Base-by-base conservation (phyloP, 75 land plant genomes). In the Selaginella moellendorffii region DNA sequence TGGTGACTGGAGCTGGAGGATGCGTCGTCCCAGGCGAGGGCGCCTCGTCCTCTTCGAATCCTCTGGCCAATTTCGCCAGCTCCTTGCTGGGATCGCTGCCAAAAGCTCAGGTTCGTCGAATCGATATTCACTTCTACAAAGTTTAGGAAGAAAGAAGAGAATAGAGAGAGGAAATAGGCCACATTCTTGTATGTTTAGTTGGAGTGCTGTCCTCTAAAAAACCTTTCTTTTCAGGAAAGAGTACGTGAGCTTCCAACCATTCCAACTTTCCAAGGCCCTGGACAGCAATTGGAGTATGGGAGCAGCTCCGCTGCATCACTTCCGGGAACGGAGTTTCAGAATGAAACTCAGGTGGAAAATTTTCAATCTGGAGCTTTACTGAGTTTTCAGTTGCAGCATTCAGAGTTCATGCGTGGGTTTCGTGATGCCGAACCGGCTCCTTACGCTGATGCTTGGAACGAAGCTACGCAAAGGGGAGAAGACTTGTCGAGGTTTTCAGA, bases 1-100 rank as follows among this genome's bases (percentile, higher is more conserved):
- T 91, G 1, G 86, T 91, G 2, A 81, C 79, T 26, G 97, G 97
- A 2, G 95, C 88, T n/a, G 89, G 86, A 25, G 59, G 59, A 1
- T 91, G 97, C 54, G 81, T 80, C 1, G 89, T 83, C 28, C 89
- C 88, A 1, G 97, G 89, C 27, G 72, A 71, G 36, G 72, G 72
- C 52, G 67, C 96, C 17, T 80, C 85, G 19, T 71, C 75, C 14
- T 79, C 86, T 1, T 74, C 97, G 17, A 91, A 91, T 71, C 95
- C 95, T 5, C 56, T 88, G 27, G 95, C 88, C 9, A 77, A 78
- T 36, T 77, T 91, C 52, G 89, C 97, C 9, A 84, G 84, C 65
- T 72, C 86, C 21, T 74, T 91, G 23, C 68, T 88, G 30, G 95
- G 89, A 1, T 73, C 86, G 0, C 78, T 88, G n/a, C 74, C 81